Base-by-base conservation (phyloP, 305 asterid genomes). In the Fraxinus latifolia region DNA sequence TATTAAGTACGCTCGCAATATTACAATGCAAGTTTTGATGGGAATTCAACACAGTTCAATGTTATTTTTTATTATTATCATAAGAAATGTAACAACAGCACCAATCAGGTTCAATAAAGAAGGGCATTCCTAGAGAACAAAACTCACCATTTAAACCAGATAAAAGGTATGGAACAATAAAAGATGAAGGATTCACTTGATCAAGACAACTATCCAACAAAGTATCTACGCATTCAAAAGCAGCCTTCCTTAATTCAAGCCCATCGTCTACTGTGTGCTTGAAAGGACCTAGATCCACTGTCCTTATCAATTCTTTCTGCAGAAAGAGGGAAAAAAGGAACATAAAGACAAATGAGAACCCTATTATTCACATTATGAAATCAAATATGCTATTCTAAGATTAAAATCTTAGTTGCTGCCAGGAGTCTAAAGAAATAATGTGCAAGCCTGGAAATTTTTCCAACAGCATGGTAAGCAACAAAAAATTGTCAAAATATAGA, bases 211-310 rank as follows among this genome's bases (percentile, higher is more conserved):
- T 86, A 87, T 96, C 99, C 88, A 96, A 87, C 89, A 96, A 89
- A 79, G 99, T 94, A 84, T 96, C 97, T 44, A 96, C 98, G 76
- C 99, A 96, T 91, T 96, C 99, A 83, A 96, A 96, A 76, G 98
- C 97, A 71, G 98, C 98, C 90, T 96, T 96, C 85, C 99, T 93
- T 88, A 96, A 90, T 86, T 96, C 99, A 81, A 96, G 99, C 84
- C 99, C 99, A 88, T 96, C 99, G 77, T 96, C 99, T 31, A 96
- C 98, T 34, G 98, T 96, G 91, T 94, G 99, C 91, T 96, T 94
- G 92, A 96, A 94, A 84, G 99, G 99, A 83, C 99, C 99, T 50
- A 96, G 89, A 87, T 96, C 98, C 71, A 96, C 98, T 23, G 97
- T 96, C 88, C 98, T 92, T 84, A 96, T 96, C 92, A 96, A 87